Conservation (phyloP, 2,329 filamentous ascomycete genomes). For the Paraphaeosphaeria minitans region DNA sequence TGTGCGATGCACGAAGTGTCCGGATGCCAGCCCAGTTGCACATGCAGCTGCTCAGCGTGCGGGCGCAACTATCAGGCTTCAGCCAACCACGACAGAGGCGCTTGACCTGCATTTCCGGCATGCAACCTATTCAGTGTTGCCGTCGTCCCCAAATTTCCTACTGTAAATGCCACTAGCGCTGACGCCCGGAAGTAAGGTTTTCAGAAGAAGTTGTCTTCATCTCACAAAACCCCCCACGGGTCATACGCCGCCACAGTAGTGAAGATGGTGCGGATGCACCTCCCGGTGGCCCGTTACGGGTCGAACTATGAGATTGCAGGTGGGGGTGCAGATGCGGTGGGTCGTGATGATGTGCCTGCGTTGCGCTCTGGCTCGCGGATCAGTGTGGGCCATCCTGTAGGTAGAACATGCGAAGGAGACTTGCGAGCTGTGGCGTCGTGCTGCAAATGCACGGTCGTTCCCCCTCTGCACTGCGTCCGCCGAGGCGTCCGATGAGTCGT, state of each 20-base stretch:
- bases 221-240: not conserved
- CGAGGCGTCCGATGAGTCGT: not conserved
- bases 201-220: not conserved
- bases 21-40: not conserved
- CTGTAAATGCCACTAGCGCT: not conserved
- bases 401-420: conserved; percentile 2
- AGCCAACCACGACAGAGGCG: not conserved
- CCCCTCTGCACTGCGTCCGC: not conserved
- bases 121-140: not conserved
- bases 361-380: not conserved
- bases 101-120: not conserved
- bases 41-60: not conserved
- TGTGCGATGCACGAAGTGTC: not conserved
- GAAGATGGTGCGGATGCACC: not conserved
- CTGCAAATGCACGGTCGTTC: not conserved
- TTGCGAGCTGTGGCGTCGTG: not conserved
- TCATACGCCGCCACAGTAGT: not conserved
- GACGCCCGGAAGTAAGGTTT: not conserved
- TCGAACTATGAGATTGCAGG: not conserved
- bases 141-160: not conserved
- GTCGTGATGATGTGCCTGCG: not conserved
- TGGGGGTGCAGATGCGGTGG: not conserved
- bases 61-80: not conserved
- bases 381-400: not conserved
- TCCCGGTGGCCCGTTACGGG: not conserved